phyloP scores from a whole-genome alignment of 768 basidiomycete species.

The Xerocomellus amylosporus region DNA sequence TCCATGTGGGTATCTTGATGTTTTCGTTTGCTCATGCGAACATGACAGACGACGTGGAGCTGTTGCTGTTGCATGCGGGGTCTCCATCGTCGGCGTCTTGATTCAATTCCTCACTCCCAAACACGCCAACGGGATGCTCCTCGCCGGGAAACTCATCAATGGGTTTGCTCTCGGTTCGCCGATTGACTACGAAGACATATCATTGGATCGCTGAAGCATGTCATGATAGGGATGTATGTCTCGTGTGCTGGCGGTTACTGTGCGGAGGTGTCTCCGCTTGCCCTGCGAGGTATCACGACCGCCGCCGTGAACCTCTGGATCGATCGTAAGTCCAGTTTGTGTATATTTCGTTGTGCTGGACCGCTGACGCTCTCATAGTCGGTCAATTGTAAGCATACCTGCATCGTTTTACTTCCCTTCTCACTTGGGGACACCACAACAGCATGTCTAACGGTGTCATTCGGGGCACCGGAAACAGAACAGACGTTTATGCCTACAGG shows the following conservation, averaged over 20 bases:
- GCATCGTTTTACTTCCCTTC: not conserved
- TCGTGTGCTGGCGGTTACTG: conserved; percentile 26
- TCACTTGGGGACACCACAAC: not conserved
- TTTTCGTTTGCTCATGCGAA: not conserved
- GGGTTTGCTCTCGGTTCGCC: conserved; percentile 24
- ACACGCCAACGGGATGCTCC: conserved; percentile 26
- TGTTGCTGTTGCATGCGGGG: conserved; percentile 15
- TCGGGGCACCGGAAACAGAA: conserved; percentile 21
- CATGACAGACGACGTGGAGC: conserved; percentile 25
- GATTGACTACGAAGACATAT: not conserved
- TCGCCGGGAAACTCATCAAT: conserved; percentile 26
- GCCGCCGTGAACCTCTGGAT: no score
- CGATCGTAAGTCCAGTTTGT: conserved; percentile 1
- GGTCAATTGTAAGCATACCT: conserved; percentile 21
- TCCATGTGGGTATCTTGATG: not conserved
- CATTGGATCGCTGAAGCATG: not conserved
- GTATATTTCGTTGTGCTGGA: not conserved
- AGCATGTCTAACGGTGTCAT: conserved; percentile 28
- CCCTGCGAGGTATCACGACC: conserved; percentile 25
- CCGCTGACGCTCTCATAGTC: conserved; percentile 8
- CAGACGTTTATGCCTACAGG: conserved; percentile 23
- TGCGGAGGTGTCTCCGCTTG: conserved; percentile 30
- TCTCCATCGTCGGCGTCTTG: conserved; percentile 24
- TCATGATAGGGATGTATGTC: conserved; percentile 20
- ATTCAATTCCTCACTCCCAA: conserved; percentile 24